Conservation (phyloP, 768 basidiomycete species). For the Auriscalpium vulgare region DNA sequence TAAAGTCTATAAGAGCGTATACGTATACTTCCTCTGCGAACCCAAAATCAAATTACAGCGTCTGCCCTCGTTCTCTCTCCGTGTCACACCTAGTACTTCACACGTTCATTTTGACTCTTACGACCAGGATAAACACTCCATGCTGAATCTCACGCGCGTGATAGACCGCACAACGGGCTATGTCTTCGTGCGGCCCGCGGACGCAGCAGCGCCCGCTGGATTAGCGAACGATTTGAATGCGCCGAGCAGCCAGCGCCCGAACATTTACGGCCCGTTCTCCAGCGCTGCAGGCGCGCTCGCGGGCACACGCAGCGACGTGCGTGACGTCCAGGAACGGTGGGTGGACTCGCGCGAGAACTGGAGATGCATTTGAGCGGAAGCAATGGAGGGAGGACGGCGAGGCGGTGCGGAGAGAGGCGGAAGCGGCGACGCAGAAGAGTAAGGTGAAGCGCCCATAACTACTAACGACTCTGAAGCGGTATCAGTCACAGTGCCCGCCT, state of each 20-base stretch:
- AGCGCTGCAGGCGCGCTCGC: conserved; percentile 49
- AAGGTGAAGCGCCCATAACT: conserved; percentile 10
- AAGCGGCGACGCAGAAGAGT: conserved; percentile 22
- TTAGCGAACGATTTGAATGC: conserved; percentile 24
- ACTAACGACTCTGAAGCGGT: too few relatives aligned
- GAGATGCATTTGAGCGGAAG: conserved; percentile 70
- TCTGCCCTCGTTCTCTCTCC: not conserved
- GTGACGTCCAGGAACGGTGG: conserved; percentile 91
- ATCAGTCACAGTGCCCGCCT: too few relatives aligned
- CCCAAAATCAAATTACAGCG: too few relatives aligned
- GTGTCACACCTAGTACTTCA: not conserved
- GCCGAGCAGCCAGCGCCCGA: conserved; percentile 44
- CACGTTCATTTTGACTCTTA: not conserved
- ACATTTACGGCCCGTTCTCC: conserved; percentile 60
- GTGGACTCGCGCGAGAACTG: conserved; percentile 76
- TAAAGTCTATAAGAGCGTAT: too few relatives aligned
- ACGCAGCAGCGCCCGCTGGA: conserved; percentile 23
- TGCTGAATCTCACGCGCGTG: conserved; percentile 76
- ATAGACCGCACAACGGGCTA: conserved; percentile 93
- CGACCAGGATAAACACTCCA: conserved; percentile 82
- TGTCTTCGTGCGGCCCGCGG: conserved; percentile 64
- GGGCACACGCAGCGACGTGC: conserved; percentile 44
- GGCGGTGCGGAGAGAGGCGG: conserved; percentile 32
- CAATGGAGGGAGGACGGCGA: conserved; percentile 77
- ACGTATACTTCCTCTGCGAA: too few relatives aligned